Evolutionary conservation across 306 rosid species (phyloP).

Genomic region (Abrus pulchellus): DNA sequence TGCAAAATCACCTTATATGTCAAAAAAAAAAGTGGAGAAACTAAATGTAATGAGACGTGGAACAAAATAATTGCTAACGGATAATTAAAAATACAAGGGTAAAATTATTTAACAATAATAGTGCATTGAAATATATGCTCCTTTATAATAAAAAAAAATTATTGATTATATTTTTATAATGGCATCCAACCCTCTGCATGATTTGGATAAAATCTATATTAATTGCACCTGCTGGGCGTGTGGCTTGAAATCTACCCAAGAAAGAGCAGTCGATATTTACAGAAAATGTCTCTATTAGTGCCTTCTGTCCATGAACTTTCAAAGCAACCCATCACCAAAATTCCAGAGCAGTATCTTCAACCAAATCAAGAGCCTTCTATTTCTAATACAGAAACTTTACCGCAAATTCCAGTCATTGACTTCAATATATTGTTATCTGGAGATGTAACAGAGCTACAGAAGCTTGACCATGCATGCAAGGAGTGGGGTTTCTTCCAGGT

Average conservation of each 20-base stretch:
- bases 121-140: too few relatives aligned
- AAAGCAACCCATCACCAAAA: conserved; percentile 25
- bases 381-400: conserved; percentile 9
- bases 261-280: neutral
- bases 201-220: too few relatives aligned
- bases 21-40: too few relatives aligned
- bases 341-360: conserved; percentile 54
- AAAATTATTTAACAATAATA: too few relatives aligned
- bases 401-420: conserved; percentile 59
- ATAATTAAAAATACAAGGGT: too few relatives aligned
- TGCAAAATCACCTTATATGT: too few relatives aligned
- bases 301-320: conserved; percentile 49
- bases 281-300: conserved; percentile 29
- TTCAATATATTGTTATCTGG: conserved; percentile 46
- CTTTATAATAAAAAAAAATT: too few relatives aligned
- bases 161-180: too few relatives aligned
- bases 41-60: too few relatives aligned
- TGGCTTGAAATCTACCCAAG: neutral
- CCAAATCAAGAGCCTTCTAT: conserved; percentile 50
- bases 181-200: too few relatives aligned
- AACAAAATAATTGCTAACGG: too few relatives aligned
- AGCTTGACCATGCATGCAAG: conserved; percentile 56
- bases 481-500: conserved; percentile 64
- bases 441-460: conserved; percentile 51
- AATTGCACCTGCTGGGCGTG: neutral